These are phyloP conservation scores for Plasmopara halstedii DNA, from an alignment of 352 stramenopile genomes.

Conservation along the genomic window DNA sequence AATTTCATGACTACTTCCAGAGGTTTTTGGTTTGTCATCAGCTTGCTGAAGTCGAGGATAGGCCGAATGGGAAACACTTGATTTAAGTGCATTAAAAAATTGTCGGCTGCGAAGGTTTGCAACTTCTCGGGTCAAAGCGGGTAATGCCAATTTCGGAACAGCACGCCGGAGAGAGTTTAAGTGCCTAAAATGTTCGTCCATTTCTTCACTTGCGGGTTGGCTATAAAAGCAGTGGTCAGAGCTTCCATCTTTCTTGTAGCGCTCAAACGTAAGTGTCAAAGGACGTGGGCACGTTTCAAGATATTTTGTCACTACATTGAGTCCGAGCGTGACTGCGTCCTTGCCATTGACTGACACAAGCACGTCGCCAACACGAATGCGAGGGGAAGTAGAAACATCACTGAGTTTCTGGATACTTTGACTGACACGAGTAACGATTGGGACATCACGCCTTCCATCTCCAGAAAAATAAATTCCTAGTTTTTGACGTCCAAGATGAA, in stretches of 20 bases:
- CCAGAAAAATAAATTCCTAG: conserved; percentile 39
- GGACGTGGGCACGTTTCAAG: conserved; percentile 27
- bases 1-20: conserved; percentile 7
- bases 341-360: conserved; percentile 50
- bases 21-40: not conserved
- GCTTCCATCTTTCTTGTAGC: conserved; percentile 16
- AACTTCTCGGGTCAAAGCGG: conserved; percentile 4
- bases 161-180: conserved; percentile 6
- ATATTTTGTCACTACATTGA: conserved; percentile 30
- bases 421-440: conserved; percentile 36
- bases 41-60: not conserved
- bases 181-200: conserved; percentile 5
- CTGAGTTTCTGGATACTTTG: not conserved
- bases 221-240: conserved; percentile 3
- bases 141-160: conserved; percentile 3
- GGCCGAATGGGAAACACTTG: not conserved
- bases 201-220: conserved; percentile 16
- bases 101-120: conserved; percentile 12
- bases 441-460: conserved; percentile 35
- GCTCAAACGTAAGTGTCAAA: conserved; percentile 50
- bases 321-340: conserved; percentile 34
- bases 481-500: conserved; percentile 28
- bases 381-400: conserved; percentile 5
- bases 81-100: conserved; percentile 9
- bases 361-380: conserved; percentile 34